phyloP scores from a whole-genome alignment of 2,329 filamentous ascomycete genomes.

The Zalaria obscura region DNA sequence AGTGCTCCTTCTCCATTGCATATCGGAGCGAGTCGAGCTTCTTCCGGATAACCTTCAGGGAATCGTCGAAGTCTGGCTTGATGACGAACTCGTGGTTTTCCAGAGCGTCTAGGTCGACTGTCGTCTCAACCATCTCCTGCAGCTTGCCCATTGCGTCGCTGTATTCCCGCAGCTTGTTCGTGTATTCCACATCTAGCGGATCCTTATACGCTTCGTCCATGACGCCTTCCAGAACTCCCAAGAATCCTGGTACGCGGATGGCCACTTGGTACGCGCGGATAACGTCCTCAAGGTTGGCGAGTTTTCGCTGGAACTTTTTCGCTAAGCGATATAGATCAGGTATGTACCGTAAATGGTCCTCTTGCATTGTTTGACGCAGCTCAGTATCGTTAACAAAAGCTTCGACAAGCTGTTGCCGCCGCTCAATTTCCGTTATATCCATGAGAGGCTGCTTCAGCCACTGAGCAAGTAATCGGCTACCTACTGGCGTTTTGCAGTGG shows the following conservation, averaged over 20 bases:
- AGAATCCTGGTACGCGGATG: conserved; percentile 79
- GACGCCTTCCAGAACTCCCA: conserved; percentile 76
- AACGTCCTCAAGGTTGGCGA: conserved; percentile 88
- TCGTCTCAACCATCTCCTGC: conserved; percentile 97
- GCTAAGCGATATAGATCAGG: conserved; percentile 87
- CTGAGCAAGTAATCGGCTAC: conserved; percentile 77
- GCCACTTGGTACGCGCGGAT: conserved; percentile 90
- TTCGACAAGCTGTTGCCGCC: conserved; percentile 84
- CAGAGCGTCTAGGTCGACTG: conserved; percentile 85
- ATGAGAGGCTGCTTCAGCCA: conserved; percentile 98
- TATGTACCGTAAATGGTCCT: conserved; percentile 83
- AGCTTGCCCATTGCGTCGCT: conserved; percentile 71
- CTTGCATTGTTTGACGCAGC: conserved; percentile 87
- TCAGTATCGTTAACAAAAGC: conserved; percentile 90
- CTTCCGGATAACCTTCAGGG: conserved; percentile 72
- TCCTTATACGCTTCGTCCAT: conserved; percentile 93
- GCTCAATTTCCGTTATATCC: conserved; percentile 77
- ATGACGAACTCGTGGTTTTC: conserved; percentile 98
- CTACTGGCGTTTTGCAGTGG: conserved; percentile 92
- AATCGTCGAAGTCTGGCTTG: conserved; percentile 94
- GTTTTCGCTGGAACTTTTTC: conserved; percentile 86
- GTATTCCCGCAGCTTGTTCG: conserved; percentile 59
- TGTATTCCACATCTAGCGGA: conserved; percentile 76
- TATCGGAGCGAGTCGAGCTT: conserved; percentile 73
- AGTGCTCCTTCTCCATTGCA: conserved; percentile 75